Conservation (phyloP, 805 yeast species). For the Starmerella kuoi region DNA sequence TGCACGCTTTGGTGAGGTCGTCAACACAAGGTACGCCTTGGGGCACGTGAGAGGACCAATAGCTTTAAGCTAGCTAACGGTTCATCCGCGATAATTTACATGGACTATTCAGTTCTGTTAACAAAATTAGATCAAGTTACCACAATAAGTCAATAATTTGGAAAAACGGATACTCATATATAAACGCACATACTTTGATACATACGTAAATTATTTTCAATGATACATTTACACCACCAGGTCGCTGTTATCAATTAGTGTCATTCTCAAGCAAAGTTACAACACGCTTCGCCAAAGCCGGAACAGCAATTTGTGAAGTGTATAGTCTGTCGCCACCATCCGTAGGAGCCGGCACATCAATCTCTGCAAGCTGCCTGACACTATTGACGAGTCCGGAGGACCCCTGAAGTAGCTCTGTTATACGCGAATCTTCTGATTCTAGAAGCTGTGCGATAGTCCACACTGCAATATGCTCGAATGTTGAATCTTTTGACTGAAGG, state of each 20-base stretch:
- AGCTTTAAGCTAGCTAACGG: no score
- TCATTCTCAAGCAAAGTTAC: constrained; percentile 17
- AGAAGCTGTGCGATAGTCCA: constrained; percentile 92
- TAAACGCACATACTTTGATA: no score
- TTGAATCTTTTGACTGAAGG: constrained; percentile 70
- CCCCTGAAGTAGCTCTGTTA: constrained; percentile 25
- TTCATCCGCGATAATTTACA: no score
- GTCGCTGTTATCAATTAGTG: constrained; percentile 2
- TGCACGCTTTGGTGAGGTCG: no score
- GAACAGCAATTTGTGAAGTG: constrained; percentile 30
- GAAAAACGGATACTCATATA: no score
- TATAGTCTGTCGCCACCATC: constrained; percentile 24
- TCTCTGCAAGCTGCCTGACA: constrained; percentile 28
- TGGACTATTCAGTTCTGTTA: no score
- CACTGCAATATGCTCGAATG: constrained; percentile 93
- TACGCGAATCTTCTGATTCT: constrained; percentile 69
- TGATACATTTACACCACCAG: no score
- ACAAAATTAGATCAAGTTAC: no score
- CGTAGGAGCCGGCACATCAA: constrained; percentile 12
- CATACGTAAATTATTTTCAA: no score
- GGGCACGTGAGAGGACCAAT: no score
- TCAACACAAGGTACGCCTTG: no score
- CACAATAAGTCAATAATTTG: no score
- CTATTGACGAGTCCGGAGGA: constrained; percentile 28
- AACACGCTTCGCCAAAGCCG: constrained; percentile 29